Evolutionary conservation across 768 basidiomycete species (phyloP).

Genomic region (Boletus edulis): DNA sequence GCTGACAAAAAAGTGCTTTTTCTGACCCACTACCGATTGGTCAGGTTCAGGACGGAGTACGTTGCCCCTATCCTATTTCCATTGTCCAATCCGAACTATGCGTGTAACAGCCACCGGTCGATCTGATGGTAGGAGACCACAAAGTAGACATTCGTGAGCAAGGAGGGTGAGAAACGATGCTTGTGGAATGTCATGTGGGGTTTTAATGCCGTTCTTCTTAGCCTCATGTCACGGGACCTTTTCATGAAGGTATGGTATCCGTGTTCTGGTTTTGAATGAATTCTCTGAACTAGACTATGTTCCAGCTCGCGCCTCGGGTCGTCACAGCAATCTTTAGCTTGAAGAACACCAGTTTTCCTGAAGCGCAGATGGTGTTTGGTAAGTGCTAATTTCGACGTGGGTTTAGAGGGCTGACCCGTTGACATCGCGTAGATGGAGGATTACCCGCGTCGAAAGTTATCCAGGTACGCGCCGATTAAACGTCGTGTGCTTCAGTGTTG

Average conservation of each 20-base stretch:
- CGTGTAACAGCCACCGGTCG: conserved; percentile 3
- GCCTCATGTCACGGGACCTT: conserved; percentile 33
- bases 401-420: not conserved
- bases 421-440: conserved; percentile 4
- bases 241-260: conserved; percentile 15
- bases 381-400: not conserved
- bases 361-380: conserved; percentile 9
- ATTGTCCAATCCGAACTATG: not conserved
- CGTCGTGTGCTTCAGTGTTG: not conserved
- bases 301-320: conserved; percentile 43
- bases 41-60: conserved; percentile 40
- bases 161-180: conserved; percentile 17
- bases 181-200: not conserved
- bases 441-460: conserved; percentile 18
- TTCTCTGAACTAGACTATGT: conserved; percentile 12
- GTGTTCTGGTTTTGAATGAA: not conserved
- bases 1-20: conserved; percentile 3
- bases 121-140: conserved; percentile 6
- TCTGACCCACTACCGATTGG: conserved; percentile 37
- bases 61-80: conserved; percentile 8
- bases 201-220: conserved; percentile 9
- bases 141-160: conserved; percentile 10
- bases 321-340: conserved; percentile 45
- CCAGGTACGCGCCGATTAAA: conserved; percentile 12
- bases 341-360: conserved; percentile 30